A percentile compares a stretch with the other conserved stretches of the same genome.
These are phyloP conservation scores for Eurotiales sp. DNA, from an alignment of 2,329 filamentous ascomycete species.

Conservation along the genomic window DNA sequence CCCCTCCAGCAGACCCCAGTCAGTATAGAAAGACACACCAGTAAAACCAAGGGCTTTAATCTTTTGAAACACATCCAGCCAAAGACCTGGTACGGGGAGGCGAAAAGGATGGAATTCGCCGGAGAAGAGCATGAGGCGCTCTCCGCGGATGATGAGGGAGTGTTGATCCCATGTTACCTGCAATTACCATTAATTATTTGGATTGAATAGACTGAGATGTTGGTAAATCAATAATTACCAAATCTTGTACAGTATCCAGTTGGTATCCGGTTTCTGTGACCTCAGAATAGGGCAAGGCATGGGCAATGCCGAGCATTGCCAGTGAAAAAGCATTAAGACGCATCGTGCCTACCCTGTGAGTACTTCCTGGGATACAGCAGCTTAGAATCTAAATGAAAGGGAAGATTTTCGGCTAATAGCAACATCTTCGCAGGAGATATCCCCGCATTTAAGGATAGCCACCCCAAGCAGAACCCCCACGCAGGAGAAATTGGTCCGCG, in stretches of 20 bases:
- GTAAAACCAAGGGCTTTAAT: conserved; percentile 72
- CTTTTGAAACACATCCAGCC: conserved; percentile 71
- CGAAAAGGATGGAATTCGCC: conserved; percentile 66
- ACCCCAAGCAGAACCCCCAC: no score
- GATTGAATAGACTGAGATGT: not conserved
- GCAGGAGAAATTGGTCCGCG: no score
- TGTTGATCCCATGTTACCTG: conserved; percentile 49
- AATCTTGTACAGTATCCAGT: not conserved
- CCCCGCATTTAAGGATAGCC: not conserved
- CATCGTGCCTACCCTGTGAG: not conserved
- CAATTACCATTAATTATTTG: not conserved
- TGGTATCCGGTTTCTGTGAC: not conserved
- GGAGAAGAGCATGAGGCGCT: conserved; percentile 63
- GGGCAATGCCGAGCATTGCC: not conserved
- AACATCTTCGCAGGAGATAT: not conserved
- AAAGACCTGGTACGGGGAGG: conserved; percentile 54
- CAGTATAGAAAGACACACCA: conserved; percentile 66
- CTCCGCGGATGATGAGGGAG: conserved; percentile 61
- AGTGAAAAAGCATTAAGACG: not conserved
- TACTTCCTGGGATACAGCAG: not conserved
- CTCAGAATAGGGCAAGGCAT: not conserved
- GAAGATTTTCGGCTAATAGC: not conserved
- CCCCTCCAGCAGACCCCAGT: conserved; percentile 70
- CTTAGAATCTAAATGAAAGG: not conserved
- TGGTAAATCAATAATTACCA: not conserved